Evolutionary conservation across 164 flowering plant species (phyloP).

Genomic region (Chimonanthus salicifolius): DNA sequence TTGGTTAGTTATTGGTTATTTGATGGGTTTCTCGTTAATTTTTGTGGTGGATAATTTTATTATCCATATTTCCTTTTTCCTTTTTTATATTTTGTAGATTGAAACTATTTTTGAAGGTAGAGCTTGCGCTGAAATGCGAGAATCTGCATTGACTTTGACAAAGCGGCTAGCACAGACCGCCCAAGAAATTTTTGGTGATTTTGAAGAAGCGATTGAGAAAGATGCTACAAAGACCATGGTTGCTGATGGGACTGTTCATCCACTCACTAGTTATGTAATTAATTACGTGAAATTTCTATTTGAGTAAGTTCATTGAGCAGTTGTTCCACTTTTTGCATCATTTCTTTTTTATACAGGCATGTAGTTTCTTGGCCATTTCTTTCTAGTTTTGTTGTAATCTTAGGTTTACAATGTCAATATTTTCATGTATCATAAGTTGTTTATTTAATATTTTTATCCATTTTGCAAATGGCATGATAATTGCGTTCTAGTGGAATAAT

Average conservation of each 20-base stretch:
- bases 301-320: slow-evolving; percentile 56
- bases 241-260: slow-evolving; percentile 96
- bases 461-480: too few species aligned
- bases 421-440: too few species aligned
- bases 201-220: slow-evolving; percentile 95
- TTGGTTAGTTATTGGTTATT: not conserved
- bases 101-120: slow-evolving; percentile 61
- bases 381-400: not conserved
- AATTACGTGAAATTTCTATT: slow-evolving; percentile 87
- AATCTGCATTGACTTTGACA: slow-evolving; percentile 63
- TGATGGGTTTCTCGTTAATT: not conserved
- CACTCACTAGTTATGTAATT: slow-evolving; percentile 94
- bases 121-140: slow-evolving; percentile 71
- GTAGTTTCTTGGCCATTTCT: not conserved
- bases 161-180: slow-evolving; percentile 86
- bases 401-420: not conserved
- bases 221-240: slow-evolving; percentile 94
- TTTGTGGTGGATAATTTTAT: too few species aligned
- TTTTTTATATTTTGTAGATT: slow-evolving; percentile 33
- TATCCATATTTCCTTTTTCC: not conserved
- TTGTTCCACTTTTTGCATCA: not conserved
- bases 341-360: not conserved
- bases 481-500: too few species aligned
- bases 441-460: too few species aligned
- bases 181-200: slow-evolving; percentile 82